Conservation (phyloP, 768 basidiomycete genomes). For the Pholiota conissans region DNA sequence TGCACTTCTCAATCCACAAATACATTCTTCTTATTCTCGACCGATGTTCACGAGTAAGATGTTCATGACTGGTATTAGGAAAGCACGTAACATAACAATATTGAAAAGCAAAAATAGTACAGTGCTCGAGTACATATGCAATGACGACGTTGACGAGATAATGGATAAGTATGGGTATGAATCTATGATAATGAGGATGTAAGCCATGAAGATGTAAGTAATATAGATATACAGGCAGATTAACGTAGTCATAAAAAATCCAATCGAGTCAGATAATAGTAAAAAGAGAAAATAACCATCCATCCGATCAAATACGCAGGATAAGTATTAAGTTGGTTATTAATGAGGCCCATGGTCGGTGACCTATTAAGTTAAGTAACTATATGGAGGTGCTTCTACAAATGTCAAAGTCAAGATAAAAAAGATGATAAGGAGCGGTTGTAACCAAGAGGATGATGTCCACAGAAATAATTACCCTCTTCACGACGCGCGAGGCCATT, state of each 20-base stretch:
- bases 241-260: conserved; percentile 12
- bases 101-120: neutral
- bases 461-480: conserved; percentile 28
- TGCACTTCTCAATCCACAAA: neutral
- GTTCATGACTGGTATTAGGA: neutral
- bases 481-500: conserved; percentile 49
- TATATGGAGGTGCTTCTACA: conserved; percentile 30
- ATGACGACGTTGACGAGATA: neutral
- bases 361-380: conserved; percentile 17
- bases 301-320: conserved; percentile 33
- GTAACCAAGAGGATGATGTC: conserved; percentile 34
- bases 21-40: conserved; percentile 1
- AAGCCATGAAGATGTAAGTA: conserved; percentile 3
- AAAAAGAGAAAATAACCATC: conserved; percentile 22
- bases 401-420: conserved; percentile 5
- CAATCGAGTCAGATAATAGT: conserved; percentile 23
- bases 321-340: conserved; percentile 28
- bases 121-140: neutral
- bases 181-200: too few relatives aligned
- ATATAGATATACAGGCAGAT: conserved; percentile 4
- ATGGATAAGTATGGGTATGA: neutral
- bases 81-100: neutral
- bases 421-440: conserved; percentile 39
- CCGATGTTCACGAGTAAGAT: neutral
- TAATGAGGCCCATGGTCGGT: conserved; percentile 34